These are phyloP conservation scores for Lecanoromycetidae sp. DNA, from an alignment of 2,329 filamentous ascomycete genomes.

Conservation along the genomic window DNA sequence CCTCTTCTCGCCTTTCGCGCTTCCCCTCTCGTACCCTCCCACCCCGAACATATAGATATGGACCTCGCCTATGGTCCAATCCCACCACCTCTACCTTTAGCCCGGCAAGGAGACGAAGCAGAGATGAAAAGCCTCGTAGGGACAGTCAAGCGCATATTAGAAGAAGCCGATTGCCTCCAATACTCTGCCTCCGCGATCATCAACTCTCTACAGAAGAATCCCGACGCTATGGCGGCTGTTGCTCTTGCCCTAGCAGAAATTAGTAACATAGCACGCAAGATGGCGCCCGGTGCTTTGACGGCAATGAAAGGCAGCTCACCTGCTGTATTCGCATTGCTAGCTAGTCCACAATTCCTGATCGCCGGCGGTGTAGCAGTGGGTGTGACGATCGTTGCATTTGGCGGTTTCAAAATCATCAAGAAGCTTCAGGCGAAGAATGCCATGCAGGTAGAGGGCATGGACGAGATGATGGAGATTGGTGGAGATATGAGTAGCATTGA, in stretches of 20 bases:
- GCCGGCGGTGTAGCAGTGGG: slow-evolving; percentile 79
- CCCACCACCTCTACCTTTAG: slow-evolving; percentile 52
- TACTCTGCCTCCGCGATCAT: slow-evolving; percentile 76
- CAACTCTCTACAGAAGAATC: slow-evolving; percentile 64
- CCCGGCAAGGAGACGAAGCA: slow-evolving; percentile 37
- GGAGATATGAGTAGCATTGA: slow-evolving; percentile 47
- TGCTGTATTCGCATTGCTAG: slow-evolving; percentile 71
- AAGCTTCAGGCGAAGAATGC: slow-evolving; percentile 47
- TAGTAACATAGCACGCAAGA: slow-evolving; percentile 65
- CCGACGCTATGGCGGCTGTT: slow-evolving; percentile 86
- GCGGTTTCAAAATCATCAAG: slow-evolving; percentile 96
- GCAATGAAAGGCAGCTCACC: slow-evolving; percentile 71
- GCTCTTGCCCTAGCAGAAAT: slow-evolving; percentile 87
- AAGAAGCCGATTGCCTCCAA: slow-evolving; percentile 81
- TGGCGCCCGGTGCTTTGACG: slow-evolving; percentile 67
- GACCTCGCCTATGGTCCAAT: slow-evolving; percentile 81
- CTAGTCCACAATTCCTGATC: slow-evolving; percentile 88
- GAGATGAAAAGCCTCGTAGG: slow-evolving; percentile 57
- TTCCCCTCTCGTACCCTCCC: too few relatives aligned
- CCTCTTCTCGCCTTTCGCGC: too few relatives aligned
- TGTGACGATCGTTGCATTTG: slow-evolving; percentile 90
- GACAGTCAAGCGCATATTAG: slow-evolving; percentile 63
- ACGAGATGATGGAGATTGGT: slow-evolving; percentile 45
- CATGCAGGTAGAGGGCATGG: slow-evolving; percentile 31
- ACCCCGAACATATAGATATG: slow-evolving; percentile 61